phyloP scores from a whole-genome alignment of 495 filamentous ascomycete species.

The Aspergillus hancockii region DNA sequence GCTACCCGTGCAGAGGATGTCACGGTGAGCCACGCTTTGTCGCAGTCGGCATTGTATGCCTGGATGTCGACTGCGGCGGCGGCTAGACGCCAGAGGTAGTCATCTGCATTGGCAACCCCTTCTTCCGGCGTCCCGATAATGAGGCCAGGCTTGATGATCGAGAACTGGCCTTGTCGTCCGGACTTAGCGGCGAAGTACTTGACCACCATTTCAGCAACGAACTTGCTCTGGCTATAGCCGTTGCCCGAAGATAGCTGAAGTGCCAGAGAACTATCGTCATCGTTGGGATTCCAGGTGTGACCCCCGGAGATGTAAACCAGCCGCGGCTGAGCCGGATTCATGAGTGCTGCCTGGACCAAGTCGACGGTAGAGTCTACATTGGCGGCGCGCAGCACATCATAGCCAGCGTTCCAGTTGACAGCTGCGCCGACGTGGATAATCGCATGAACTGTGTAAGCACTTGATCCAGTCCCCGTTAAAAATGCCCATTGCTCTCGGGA shows the following conservation, averaged over 20 bases:
- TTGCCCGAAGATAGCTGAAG: slow-evolving; percentile 15
- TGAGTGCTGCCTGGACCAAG: slow-evolving; percentile 25
- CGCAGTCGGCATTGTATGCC: slow-evolving; percentile 24
- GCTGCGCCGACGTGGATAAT: slow-evolving; percentile 80
- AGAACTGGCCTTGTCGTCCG: slow-evolving; percentile 12
- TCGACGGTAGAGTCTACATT: slow-evolving; percentile 48
- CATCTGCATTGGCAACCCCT: slow-evolving; percentile 31
- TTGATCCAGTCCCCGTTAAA: slow-evolving; percentile 47
- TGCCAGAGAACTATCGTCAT: slow-evolving; percentile 12
- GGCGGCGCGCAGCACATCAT: slow-evolving; percentile 29
- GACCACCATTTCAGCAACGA: slow-evolving; percentile 32
- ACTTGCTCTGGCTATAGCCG: slow-evolving; percentile 38
- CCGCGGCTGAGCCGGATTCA: slow-evolving; percentile 8
- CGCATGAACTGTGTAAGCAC: slow-evolving; percentile 56
- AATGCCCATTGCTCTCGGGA: slow-evolving; percentile 27
- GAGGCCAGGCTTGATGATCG: slow-evolving; percentile 35
- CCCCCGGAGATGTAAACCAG: slow-evolving; percentile 35
- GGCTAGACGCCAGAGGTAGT: slow-evolving; percentile 39
- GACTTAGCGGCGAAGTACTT: slow-evolving; percentile 16
- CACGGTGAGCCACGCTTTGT: slow-evolving; percentile 23
- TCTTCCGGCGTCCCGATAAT: slow-evolving; percentile 29
- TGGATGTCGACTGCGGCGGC: slow-evolving; percentile 25
- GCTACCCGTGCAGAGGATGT: slow-evolving; percentile 27
- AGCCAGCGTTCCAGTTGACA: slow-evolving; percentile 43
- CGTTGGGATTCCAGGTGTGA: slow-evolving; percentile 8